Base-by-base conservation (phyloP, 805 yeast genomes). In the Candida krabiensis region DNA sequence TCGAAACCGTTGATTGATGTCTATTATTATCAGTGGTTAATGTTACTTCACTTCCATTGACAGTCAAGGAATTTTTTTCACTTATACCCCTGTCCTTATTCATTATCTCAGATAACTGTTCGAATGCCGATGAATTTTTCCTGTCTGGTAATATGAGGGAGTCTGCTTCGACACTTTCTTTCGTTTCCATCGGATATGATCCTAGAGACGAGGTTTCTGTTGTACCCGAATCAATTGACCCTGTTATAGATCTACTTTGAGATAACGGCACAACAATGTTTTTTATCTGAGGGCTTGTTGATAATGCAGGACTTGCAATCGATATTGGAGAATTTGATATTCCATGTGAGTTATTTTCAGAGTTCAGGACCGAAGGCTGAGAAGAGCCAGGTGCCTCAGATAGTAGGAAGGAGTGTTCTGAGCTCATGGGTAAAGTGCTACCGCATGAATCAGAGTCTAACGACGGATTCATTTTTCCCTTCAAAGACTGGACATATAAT, bases 121-220 rank as follows among this genome's bases (percentile, higher is more conserved):
- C 25, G 7, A 44, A 15, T 3, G 54, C 59, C 3, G 55, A 41
- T 2, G 52, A 47, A 22, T 38, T 37, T 28, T 42, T 34, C 23
- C 41, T 38, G 24, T 40, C 35, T 1, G 50, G 41, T 2, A 37
- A 26, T 22, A 43, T 44, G 28, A 47, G 39, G 2, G 52, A 32
- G 24, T 39, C 46, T 9, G 52, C 57, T 21, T 43, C 48, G 7
- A 44, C 56, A 31, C 43, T 47, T 7, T 46, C 47, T 28, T 44
- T 50, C 1, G 59, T 52, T 28, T 53, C 60, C 9, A 35, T 38
- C 3, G 49, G 41, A 19, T 37, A 32, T 13, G 48, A 36, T 2
- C 62, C 61, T 9, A 52, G 43, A 5, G 67, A 49, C 22, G 67
- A 55, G n/a, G n/a, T n/a, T 4, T 64, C 62, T 17, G 67, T 51